These are phyloP conservation scores for Backusella liffmaniae DNA, from an alignment of 192 early-diverging fungal genomes.

Conservation along the genomic window DNA sequence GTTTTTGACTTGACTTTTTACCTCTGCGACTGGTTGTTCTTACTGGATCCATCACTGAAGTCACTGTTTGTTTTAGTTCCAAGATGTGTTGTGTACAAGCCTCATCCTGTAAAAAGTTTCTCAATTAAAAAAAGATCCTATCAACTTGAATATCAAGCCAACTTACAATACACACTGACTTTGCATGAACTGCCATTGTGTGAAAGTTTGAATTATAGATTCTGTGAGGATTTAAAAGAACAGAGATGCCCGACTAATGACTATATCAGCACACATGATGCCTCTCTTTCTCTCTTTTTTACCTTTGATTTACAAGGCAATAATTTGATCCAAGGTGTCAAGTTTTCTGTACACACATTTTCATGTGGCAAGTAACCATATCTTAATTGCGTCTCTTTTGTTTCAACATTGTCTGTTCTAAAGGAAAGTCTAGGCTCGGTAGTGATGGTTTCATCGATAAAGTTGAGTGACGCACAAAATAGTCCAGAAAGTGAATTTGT, in stretches of 20 bases:
- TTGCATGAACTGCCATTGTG: slow-evolving; percentile 80
- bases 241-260: slow-evolving; percentile 76
- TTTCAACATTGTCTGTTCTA: slow-evolving; percentile 34
- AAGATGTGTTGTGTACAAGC: slow-evolving; percentile 50
- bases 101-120: slow-evolving; percentile 31
- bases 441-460: slow-evolving; percentile 80
- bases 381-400: slow-evolving; percentile 45
- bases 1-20: not conserved
- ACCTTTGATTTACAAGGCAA: slow-evolving; percentile 90
- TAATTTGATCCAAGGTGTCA: slow-evolving; percentile 96
- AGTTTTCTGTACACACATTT: slow-evolving; percentile 95
- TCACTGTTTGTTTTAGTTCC: slow-evolving; percentile 70
- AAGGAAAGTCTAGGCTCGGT: slow-evolving; percentile 57
- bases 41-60: slow-evolving; percentile 79
- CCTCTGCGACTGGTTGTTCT: slow-evolving; percentile 45
- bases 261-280: not conserved
- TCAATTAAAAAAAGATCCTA: not conserved
- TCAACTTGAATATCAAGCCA: not conserved
- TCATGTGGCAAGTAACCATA: slow-evolving; percentile 88
- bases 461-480: slow-evolving; percentile 96
- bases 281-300: not conserved
- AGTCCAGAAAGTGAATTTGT: slow-evolving; percentile 91
- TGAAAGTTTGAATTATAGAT: slow-evolving; percentile 91
- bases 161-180: slow-evolving; percentile 47
- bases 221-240: slow-evolving; percentile 86